Base-by-base conservation (phyloP, 164 flowering plant genomes). In the Vitis rupestris region DNA sequence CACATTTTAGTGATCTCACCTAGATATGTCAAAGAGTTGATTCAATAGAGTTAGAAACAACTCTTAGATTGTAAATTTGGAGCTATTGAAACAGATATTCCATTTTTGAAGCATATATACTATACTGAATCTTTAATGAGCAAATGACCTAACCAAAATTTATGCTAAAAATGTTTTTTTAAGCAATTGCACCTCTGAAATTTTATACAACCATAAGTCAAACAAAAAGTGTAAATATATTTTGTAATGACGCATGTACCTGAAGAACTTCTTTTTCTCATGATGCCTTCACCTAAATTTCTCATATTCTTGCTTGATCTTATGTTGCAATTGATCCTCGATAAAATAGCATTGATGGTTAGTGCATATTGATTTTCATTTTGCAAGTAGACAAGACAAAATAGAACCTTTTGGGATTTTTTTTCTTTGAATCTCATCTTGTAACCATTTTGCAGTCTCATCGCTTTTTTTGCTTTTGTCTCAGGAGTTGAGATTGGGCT, bases 231-330 rank as follows among this genome's bases (percentile, higher is more conserved):
- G 44, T 31, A 31, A 68, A 59, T 59, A 31, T 17, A 17, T 14
- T 19, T 14, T 14, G 31, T 10, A 48, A n/a, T 50, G 23, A 19
- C 60, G 49, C 9, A 59, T 44, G 57, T 85, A 96, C 99, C 97
- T 93, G 99, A 52, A 96, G 89, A 74, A 96, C 98, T 82, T 96
- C 98, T 68, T 96, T 96, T 74, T 96, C 99, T 49, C 97, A 75
- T 51, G 92, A 87, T 51, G 97, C 94, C 79, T 96, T 96, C 98
- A 93, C 69, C 99, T 82, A 75, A 93, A 96, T 69, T 93, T 97
- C 78, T 96, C 99, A 37, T 97, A 92, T 71, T 96, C 99, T 75
- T 93, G 98, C 81, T 96, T 96, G 64, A 96, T 93, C 78, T 93
- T 96, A 57, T 96, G 97, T 82, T 96, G 99, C 59, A 96, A 75